Percentiles rank a stretch among this genome's conserved stretches.
phyloP scores from a whole-genome alignment of 2,329 filamentous ascomycete species.

The Penicillium griseofulvum region DNA sequence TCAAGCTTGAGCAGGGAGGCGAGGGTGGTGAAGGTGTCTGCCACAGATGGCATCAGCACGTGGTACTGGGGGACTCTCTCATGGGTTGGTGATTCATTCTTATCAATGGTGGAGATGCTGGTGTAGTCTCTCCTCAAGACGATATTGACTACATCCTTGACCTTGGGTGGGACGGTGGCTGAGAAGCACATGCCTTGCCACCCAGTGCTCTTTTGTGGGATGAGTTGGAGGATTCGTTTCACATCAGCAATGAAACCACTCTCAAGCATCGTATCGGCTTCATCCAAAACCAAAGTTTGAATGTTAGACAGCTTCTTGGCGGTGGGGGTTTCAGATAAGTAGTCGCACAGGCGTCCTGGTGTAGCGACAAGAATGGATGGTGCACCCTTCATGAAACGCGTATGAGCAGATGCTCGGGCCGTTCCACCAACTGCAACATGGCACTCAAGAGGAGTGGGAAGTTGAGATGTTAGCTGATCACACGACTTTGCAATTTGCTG shows the following conservation, averaged over 20 bases:
- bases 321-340: slow-evolving; percentile 39
- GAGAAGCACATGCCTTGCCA: slow-evolving; percentile 72
- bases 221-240: slow-evolving; percentile 50
- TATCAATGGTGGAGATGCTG: slow-evolving; percentile 78
- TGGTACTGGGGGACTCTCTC: slow-evolving; percentile 51
- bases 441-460: slow-evolving; percentile 41
- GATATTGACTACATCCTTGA: slow-evolving; percentile 71
- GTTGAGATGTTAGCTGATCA: slow-evolving; percentile 43
- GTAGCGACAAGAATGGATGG: slow-evolving; percentile 48
- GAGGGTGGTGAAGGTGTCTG: slow-evolving; percentile 47
- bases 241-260: slow-evolving; percentile 51
- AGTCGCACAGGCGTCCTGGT: slow-evolving; percentile 49
- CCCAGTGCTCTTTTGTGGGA: slow-evolving; percentile 51
- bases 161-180: slow-evolving; percentile 79
- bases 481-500: slow-evolving; percentile 51
- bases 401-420: slow-evolving; percentile 27
- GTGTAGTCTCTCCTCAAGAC: slow-evolving; percentile 66
- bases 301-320: slow-evolving; percentile 49
- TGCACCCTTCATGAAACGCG: slow-evolving; percentile 29
- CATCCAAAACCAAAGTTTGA: slow-evolving; percentile 51
- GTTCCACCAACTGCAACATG: slow-evolving; percentile 47
- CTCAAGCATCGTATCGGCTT: slow-evolving; percentile 36
- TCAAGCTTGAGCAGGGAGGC: slow-evolving; percentile 48
- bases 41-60: slow-evolving; percentile 44
- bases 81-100: slow-evolving; percentile 75